Base-by-base conservation (phyloP, 192 early-diverging fungal genomes). In the Lobulomyces angularis region DNA sequence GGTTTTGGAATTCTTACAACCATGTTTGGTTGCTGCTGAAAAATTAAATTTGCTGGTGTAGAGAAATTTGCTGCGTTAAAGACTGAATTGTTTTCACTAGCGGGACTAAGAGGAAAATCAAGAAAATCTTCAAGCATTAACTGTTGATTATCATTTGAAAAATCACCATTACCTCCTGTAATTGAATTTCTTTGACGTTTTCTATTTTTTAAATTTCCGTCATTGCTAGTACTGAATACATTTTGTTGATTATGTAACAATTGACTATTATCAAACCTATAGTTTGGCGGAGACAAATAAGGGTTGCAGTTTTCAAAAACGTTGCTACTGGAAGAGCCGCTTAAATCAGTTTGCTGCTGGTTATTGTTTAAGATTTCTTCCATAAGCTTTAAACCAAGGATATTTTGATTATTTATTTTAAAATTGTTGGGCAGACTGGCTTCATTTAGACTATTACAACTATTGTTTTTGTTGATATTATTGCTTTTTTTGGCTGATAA, bases 371-470 rank as follows among this genome's bases (percentile, higher is more conserved):
- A 7, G 37, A 16, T 16, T 21, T 33, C 39, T 25, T 34, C 1
- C 49, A 41, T 37, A 51, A 51, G 31, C 45, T 51, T 34, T 51
- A 41, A 44, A 51, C 43, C 41, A 51, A 27, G 1, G 49, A 43
- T 23, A 43, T 43, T 27, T 30, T 51, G 1, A 35, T 36, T 30
- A 44, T 43, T 8, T 41, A 51, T 11, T 41, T 34, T 14, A 51
- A 22, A 11, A 51, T 30, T 24, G 38, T 36, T 5, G 49, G 49
- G 37, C 43, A 44, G 21, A 51, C 43, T 33, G 43, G 49, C 7
- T 41, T 43, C 27, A 51, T 51, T 5, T 37, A 23, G 40, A 44
- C 49, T n/a, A n/a, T n/a, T n/a, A n/a, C n/a, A n/a, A n/a, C n/a
- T n/a, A n/a, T n/a, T n/a, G 52, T 17, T 16, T 22, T 18, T 31